phyloP scores from a whole-genome alignment of 352 stramenopile genomes.

The Elongisporangium prolatum region DNA sequence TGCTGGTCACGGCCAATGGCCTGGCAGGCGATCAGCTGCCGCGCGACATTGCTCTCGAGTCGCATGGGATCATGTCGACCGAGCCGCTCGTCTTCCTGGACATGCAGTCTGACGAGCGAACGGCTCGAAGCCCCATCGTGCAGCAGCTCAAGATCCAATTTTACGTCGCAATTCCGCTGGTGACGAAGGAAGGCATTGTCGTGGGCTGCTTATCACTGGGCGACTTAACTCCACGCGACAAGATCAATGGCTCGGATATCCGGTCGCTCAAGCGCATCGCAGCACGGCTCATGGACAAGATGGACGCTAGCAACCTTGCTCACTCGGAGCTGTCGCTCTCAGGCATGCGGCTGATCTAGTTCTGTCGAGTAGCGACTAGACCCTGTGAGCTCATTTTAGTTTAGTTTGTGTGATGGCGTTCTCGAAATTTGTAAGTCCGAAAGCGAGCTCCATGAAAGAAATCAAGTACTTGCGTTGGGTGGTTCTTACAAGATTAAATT shows the following conservation, averaged over 20 bases:
- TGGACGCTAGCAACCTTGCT: conserved; percentile 38
- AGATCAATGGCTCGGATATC: conserved; percentile 61
- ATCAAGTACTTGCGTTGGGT: background rate
- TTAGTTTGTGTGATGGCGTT: background rate
- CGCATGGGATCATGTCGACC: conserved; percentile 72
- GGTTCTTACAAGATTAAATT: background rate
- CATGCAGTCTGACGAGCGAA: conserved; percentile 66
- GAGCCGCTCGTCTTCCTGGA: conserved; percentile 73
- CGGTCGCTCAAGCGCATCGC: conserved; percentile 66
- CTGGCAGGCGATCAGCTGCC: conserved; percentile 74
- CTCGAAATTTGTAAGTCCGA: background rate
- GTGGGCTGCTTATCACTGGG: conserved; percentile 69
- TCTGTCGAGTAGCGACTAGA: background rate
- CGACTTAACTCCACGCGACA: conserved; percentile 55
- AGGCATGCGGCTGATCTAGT: background rate
- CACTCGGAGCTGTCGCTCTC: background rate
- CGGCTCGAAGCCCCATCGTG: conserved; percentile 73
- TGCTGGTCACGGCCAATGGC: conserved; percentile 73
- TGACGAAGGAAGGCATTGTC: conserved; percentile 65
- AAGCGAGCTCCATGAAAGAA: conserved; percentile 1
- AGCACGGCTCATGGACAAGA: conserved; percentile 64
- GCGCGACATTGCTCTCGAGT: conserved; percentile 68
- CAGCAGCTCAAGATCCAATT: conserved; percentile 69
- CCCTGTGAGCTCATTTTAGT: background rate
- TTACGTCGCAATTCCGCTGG: conserved; percentile 69